Percentiles rank a stretch among this genome's conserved stretches.
Evolutionary conservation across 306 rosid species (phyloP).

Genomic region (Astragalus membranaceus): DNA sequence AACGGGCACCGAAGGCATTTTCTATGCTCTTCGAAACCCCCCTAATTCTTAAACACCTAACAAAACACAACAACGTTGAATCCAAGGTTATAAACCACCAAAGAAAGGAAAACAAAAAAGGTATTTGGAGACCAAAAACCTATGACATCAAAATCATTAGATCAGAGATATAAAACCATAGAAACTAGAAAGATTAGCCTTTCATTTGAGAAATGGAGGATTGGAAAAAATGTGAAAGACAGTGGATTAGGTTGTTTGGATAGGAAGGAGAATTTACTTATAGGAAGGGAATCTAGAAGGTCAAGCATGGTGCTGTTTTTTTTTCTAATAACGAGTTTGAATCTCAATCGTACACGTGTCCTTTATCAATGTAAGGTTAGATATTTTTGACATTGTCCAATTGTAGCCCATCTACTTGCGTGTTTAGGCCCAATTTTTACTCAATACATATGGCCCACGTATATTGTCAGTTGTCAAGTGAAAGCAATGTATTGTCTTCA

Average conservation of each 20-base stretch:
- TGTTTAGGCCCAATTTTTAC: constrained; percentile 15
- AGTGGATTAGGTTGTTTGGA: constrained; percentile 20
- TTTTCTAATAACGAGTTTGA: neutral
- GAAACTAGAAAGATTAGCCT: neutral
- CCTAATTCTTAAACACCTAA: constrained; percentile 22
- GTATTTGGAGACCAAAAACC: neutral
- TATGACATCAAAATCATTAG: neutral
- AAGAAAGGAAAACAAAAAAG: neutral
- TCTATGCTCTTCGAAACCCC: constrained; percentile 87
- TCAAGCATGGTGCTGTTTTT: neutral
- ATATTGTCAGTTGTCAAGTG: neutral
- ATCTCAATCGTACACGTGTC: constrained; percentile 40
- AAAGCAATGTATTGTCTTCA: neutral
- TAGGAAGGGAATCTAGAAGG: neutral
- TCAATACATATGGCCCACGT: neutral
- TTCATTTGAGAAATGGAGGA: neutral
- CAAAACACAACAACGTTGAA: neutral
- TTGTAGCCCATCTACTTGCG: neutral
- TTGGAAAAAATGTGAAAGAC: neutral
- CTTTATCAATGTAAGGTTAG: neutral
- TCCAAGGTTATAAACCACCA: neutral
- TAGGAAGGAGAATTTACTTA: neutral
- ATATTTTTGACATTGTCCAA: constrained; percentile 6
- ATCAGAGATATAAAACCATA: neutral
- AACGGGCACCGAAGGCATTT: constrained; percentile 79